These are phyloP conservation scores for Alloascoidea africana DNA, from an alignment of 805 yeast species.

Conservation along the genomic window DNA sequence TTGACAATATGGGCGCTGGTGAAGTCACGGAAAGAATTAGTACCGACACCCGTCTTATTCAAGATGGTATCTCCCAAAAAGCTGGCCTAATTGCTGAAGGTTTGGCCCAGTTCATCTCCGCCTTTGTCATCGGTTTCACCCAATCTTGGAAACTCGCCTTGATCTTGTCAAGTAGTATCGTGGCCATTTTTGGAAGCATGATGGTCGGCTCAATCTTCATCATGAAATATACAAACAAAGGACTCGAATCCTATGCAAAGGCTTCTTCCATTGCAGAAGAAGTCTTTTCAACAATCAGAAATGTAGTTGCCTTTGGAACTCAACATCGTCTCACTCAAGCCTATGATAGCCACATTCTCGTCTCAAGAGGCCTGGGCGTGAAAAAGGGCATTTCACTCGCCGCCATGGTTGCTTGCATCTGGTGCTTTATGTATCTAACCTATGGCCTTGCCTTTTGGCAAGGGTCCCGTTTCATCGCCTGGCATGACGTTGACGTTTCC, in stretches of 20 bases:
- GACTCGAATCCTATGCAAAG: conserved; percentile 10
- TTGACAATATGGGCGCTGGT: conserved; percentile 15
- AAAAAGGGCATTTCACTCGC: conserved; percentile 16
- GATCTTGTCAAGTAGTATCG: conserved; percentile 10
- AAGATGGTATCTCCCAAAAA: conserved; percentile 16
- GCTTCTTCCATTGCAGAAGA: conserved; percentile 19
- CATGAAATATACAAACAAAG: conserved; percentile 6
- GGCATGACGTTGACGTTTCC: conserved; percentile 18
- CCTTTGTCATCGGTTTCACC: conserved; percentile 11
- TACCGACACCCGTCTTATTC: conserved; percentile 14
- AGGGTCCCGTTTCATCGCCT: conserved; percentile 22
- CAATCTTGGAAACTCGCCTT: conserved; percentile 10
- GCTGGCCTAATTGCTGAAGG: conserved; percentile 11
- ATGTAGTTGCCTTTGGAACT: conserved; percentile 19
- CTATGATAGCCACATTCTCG: conserved; percentile 16
- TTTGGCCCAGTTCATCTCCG: conserved; percentile 11
- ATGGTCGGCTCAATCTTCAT: conserved; percentile 15
- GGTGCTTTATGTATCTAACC: conserved; percentile 19
- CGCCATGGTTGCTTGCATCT: conserved; percentile 21
- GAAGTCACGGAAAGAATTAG: conserved; percentile 15
- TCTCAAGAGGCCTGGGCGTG: conserved; percentile 13
- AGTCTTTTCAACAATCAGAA: conserved; percentile 13
- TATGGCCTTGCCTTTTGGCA: conserved; percentile 28
- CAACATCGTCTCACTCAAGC: conserved; percentile 19
- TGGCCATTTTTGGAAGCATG: conserved; percentile 15